phyloP scores from a whole-genome alignment of 495 filamentous ascomycete genomes.

The Tetracladium setigerum region DNA sequence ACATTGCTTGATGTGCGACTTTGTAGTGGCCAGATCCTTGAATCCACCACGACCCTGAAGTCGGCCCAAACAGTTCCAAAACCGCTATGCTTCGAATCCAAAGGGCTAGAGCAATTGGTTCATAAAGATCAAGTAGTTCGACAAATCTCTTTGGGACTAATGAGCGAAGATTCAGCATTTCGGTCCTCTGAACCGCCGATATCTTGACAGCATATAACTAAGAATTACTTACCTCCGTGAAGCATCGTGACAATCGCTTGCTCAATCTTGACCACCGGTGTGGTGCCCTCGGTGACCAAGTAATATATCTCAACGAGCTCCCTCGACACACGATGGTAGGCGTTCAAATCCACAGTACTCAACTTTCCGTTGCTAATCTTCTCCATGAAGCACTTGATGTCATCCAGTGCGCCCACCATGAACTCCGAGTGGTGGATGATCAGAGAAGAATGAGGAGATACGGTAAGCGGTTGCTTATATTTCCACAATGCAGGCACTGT shows the following conservation, averaged over 20 bases:
- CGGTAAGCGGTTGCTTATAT: no score
- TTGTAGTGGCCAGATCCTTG: slow-evolving; percentile 2
- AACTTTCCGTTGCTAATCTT: neutral
- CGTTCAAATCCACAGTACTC: neutral
- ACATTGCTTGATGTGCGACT: slow-evolving; percentile 3
- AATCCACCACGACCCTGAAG: slow-evolving; percentile 12
- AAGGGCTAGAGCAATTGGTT: slow-evolving; percentile 4
- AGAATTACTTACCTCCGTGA: neutral
- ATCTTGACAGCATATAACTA: no score
- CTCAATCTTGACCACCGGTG: neutral
- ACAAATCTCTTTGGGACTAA: slow-evolving; percentile 7
- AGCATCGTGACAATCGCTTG: slow-evolving; percentile 6
- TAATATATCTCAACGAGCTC: slow-evolving; percentile 2
- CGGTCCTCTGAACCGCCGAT: no score
- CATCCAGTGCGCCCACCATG: neutral
- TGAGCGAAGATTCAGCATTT: no score
- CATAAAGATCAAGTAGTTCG: slow-evolving; percentile 5
- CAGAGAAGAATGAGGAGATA: no score
- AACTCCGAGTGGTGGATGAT: neutral
- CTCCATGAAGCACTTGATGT: neutral
- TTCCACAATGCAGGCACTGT: neutral
- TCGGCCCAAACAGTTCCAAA: slow-evolving; percentile 5
- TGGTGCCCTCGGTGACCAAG: neutral
- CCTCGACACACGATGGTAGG: neutral
- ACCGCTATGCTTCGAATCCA: slow-evolving; percentile 5